Evolutionary conservation across 1,284 basidiomycete genomes (phyloP).

Genomic region (Naganishia liquefaciens): DNA sequence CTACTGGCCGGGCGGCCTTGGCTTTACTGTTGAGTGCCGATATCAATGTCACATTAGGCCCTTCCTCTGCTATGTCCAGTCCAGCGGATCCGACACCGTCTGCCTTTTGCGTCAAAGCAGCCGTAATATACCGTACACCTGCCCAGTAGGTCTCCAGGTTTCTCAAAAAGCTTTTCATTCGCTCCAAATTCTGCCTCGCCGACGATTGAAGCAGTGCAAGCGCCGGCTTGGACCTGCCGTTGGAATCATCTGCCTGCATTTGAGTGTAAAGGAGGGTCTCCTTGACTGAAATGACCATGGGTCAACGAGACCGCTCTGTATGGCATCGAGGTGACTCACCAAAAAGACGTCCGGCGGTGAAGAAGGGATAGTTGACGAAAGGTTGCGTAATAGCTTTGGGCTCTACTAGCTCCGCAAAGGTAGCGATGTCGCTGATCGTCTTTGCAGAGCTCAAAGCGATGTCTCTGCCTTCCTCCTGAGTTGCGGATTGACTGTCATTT

Average conservation of each 20-base stretch:
- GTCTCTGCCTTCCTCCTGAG: slow-evolving; percentile 29
- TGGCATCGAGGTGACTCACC: slow-evolving; percentile 31
- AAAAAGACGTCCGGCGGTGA: slow-evolving; percentile 35
- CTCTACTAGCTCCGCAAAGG: slow-evolving; percentile 37
- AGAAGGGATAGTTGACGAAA: slow-evolving; percentile 38
- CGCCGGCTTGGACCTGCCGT: slow-evolving; percentile 27
- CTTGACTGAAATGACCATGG: slow-evolving; percentile 4
- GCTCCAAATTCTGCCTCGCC: slow-evolving; percentile 32
- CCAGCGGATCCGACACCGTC: slow-evolving; percentile 28
- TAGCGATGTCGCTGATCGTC: slow-evolving; percentile 36
- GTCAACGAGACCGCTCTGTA: slow-evolving; percentile 19
- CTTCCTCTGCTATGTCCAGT: slow-evolving; percentile 17
- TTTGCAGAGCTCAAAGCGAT: slow-evolving; percentile 37
- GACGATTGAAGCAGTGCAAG: slow-evolving; percentile 18
- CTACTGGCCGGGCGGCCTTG: slow-evolving; percentile 14
- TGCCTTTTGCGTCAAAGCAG: slow-evolving; percentile 34
- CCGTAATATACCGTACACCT: slow-evolving; percentile 37
- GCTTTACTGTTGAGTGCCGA: slow-evolving; percentile 25
- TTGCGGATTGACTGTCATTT: slow-evolving; percentile 21
- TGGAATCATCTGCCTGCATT: slow-evolving; percentile 13
- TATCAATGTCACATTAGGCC: slow-evolving; percentile 16
- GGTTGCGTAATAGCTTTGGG: slow-evolving; percentile 35
- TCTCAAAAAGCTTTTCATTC: slow-evolving; percentile 31
- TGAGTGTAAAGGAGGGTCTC: slow-evolving; percentile 24
- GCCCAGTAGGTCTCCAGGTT: slow-evolving; percentile 34